phyloP scores from a whole-genome alignment of 768 basidiomycete genomes.

The Suillus brevipes region DNA sequence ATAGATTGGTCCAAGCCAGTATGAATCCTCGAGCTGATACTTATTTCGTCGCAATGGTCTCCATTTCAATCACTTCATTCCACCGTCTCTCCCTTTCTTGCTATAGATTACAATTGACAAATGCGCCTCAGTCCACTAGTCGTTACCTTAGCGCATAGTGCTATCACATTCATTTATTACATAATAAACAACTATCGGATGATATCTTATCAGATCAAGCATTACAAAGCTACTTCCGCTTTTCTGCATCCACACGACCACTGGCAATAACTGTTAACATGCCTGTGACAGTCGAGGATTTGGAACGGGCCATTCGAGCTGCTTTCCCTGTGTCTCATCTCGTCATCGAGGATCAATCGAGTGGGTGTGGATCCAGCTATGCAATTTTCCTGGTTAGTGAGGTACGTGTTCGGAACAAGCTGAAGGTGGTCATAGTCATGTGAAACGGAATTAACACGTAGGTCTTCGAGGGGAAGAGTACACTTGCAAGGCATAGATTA shows the following conservation, averaged over 20 bases:
- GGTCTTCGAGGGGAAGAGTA: slow-evolving; percentile 79
- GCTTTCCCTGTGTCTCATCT: slow-evolving; percentile 65
- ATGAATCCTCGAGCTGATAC: too few species aligned
- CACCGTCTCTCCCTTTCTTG: too few species aligned
- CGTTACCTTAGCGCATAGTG: too few species aligned
- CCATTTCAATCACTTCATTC: too few species aligned
- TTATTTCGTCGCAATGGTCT: too few species aligned
- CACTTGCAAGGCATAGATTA: slow-evolving; percentile 72
- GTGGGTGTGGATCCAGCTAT: slow-evolving; percentile 81
- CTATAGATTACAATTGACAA: too few species aligned
- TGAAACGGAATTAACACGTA: slow-evolving; percentile 24
- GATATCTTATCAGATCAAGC: slow-evolving; percentile 31
- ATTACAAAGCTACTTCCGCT: slow-evolving; percentile 6
- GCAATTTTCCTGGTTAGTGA: slow-evolving; percentile 75
- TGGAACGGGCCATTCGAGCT: slow-evolving; percentile 65
- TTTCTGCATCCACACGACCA: slow-evolving; percentile 12
- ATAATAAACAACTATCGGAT: not conserved
- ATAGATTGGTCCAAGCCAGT: too few species aligned
- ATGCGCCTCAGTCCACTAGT: too few species aligned
- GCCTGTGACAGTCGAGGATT: slow-evolving; percentile 56
- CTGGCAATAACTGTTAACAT: slow-evolving; percentile 34
- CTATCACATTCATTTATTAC: too few species aligned
- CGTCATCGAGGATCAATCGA: slow-evolving; percentile 75
- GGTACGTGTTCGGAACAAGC: slow-evolving; percentile 37
- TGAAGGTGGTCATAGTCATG: not conserved